Evolutionary conservation across 164 flowering plant species (phyloP), one percentile per base, ranked within the genome.

Genomic region (Houttuynia cordata): DNA sequence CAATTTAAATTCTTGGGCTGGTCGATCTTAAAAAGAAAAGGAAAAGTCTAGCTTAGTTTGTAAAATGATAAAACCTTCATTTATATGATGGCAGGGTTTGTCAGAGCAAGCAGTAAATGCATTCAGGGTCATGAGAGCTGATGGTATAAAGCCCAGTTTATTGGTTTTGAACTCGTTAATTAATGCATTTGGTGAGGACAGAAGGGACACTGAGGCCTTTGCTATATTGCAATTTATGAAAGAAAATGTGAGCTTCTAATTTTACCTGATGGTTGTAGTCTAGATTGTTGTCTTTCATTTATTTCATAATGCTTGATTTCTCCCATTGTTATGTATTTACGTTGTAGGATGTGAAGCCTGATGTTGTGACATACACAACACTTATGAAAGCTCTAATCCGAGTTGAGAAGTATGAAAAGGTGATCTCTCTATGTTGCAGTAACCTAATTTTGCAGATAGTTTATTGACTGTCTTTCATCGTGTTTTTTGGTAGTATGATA

Each of bases 171-270:
- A 93, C 73, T 82, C 91, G 59, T 68, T 90, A 62, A 86, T 93
- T 40, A 93, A 93, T 80, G 99, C 97, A 63, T 93, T 93, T 74
- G 86, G 99, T 12, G 97, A 88, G 79, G 99, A 90, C 66, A 77
- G 91, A 73, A 81, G 97, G 66, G 97, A 86, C 67, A 75, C 74
- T 57, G 99, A 93, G 70, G 99, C 99, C 8, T 90, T 93, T 80
- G 70, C 94, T 14, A 84, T 93, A 12, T 68, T 93, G 75, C 83
- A 83, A 61, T 93, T 73, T 77, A 93, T 93, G 94, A 93, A 82
- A 61, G 99, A 90, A 61, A 86, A 83, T 79, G 99, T 86, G 73
- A 82, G 87, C 54, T 22, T 41, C 23, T 10, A 8, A 7, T 18
- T 22, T 24, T 7, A 4, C 23, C 24, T 59, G 22, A 21, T 30